Percentiles rank a stretch among this genome's conserved stretches.
These are phyloP conservation scores for Polyporus tsugae DNA, from an alignment of 1,284 basidiomycete genomes.

Conservation along the genomic window DNA sequence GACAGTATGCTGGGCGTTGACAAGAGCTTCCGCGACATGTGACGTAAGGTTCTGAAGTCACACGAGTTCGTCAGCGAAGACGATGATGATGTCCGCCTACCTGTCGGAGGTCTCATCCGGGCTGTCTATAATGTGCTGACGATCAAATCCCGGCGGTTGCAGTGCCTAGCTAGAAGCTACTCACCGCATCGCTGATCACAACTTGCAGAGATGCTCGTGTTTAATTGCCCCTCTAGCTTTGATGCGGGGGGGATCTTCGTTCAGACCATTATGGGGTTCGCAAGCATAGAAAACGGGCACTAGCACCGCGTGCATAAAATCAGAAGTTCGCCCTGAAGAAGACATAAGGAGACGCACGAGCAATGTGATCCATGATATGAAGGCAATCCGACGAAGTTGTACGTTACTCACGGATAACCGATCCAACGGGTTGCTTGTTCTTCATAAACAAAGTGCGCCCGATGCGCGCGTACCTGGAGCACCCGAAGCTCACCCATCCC, in stretches of 20 bases:
- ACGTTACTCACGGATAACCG: background rate
- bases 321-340: background rate
- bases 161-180: background rate
- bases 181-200: constrained; percentile 9
- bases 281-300: background rate
- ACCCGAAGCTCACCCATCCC: background rate
- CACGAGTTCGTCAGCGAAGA: background rate
- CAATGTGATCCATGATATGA: background rate
- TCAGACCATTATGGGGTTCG: background rate
- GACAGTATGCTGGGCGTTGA: background rate
- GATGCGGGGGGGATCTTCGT: background rate
- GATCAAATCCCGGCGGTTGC: background rate
- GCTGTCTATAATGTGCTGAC: background rate
- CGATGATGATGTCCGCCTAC: background rate
- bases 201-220: constrained; percentile 11
- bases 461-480: background rate
- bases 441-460: background rate
- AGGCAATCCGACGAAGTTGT: background rate
- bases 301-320: background rate
- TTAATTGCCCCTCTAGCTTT: background rate
- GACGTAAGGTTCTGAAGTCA: background rate
- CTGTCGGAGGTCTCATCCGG: background rate
- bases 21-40: background rate
- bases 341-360: background rate
- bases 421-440: background rate